Base-by-base conservation (phyloP, 768 basidiomycete genomes). In the Rhodotorula graminis region DNA sequence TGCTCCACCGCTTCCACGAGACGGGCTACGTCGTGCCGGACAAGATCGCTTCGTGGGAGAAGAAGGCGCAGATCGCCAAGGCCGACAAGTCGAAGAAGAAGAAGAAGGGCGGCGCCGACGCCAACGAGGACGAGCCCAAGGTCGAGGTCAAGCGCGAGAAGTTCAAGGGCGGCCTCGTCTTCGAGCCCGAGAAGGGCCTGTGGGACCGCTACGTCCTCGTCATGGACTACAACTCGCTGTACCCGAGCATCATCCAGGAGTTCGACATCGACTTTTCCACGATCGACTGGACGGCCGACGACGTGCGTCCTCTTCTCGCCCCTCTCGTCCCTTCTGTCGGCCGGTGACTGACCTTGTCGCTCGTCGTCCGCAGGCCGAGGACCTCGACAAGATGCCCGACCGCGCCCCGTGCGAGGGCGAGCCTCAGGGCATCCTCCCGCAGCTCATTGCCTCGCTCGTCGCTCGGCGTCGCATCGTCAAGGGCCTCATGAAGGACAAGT, bases 171-270 rank as follows among this genome's bases (percentile, higher is more conserved):
- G 96, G 96, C 81, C 85, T 98, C 64, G 96, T 99, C 29, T 93
- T 99, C 75, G 92, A 96, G 70, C 96, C 96, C 4, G 94, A 96
- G 82, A 85, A 91, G 65, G 92, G 94, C 19, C 83, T 99, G 53
- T 98, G 92, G 91, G 96, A 98, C 83, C 94, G 89, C 77, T 96
- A 85, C 80, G 90, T 98, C 81, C 85, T 99, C 27, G 96, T 99
- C 81, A 99, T 99, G 96, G 96, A 99, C 81, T 99, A 98, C 88
- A 99, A 99, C 82, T 96, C 93, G 72, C 85, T 99, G 67, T 99
- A 99, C 80, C 96, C 96, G 12, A 93, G 91, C 80, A 99, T 99
- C 84, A 99, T 99, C 61, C 96, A 98, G 79, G 96, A 99, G 84
- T 99, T 91, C 80, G 98, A 99, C 80, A 98, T 99, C 76, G 96